Evolutionary conservation across 768 basidiomycete species (phyloP).

Genomic region (Tricholoma terreum): DNA sequence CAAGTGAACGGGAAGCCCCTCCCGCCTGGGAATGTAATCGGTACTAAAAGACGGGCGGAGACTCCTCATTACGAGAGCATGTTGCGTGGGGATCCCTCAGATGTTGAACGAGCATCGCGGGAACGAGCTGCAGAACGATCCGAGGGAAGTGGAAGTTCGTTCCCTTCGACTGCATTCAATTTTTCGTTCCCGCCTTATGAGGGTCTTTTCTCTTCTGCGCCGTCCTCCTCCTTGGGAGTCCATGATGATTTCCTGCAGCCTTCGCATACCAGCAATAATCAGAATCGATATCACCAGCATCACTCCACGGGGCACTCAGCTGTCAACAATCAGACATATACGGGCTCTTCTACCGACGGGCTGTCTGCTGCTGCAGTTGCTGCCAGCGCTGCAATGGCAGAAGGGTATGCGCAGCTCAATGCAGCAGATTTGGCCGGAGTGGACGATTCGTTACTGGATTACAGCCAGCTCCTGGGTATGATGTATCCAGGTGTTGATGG

Average conservation of each 20-base stretch:
- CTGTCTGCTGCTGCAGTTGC: slow-evolving; percentile 64
- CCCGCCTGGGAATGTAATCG: slow-evolving; percentile 59
- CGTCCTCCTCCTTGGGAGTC: slow-evolving; percentile 20
- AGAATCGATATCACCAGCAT: slow-evolving; percentile 10
- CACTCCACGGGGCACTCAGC: slow-evolving; percentile 20
- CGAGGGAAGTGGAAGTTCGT: slow-evolving; percentile 45
- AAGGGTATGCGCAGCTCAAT: slow-evolving; percentile 67
- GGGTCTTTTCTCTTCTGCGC: slow-evolving; percentile 52
- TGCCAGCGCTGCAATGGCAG: slow-evolving; percentile 67
- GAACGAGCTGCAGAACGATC: slow-evolving; percentile 28
- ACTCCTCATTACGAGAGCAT: slow-evolving; percentile 78
- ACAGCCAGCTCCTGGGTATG: slow-evolving; percentile 63
- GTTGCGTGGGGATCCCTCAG: slow-evolving; percentile 73
- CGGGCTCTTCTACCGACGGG: slow-evolving; percentile 39
- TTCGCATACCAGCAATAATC: not conserved
- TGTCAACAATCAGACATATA: slow-evolving; percentile 18
- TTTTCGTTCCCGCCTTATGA: slow-evolving; percentile 72
- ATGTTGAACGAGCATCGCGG: slow-evolving; percentile 38
- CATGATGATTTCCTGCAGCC: slow-evolving; percentile 14
- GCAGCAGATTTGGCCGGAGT: slow-evolving; percentile 47
- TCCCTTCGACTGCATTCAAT: slow-evolving; percentile 69
- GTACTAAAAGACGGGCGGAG: slow-evolving; percentile 79
- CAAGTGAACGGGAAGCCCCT: slow-evolving; percentile 78
- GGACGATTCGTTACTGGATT: slow-evolving; percentile 61
- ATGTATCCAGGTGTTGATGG: slow-evolving; percentile 56